Conservation (phyloP, 2,329 filamentous ascomycete species). For the Fusarium domesticum region DNA sequence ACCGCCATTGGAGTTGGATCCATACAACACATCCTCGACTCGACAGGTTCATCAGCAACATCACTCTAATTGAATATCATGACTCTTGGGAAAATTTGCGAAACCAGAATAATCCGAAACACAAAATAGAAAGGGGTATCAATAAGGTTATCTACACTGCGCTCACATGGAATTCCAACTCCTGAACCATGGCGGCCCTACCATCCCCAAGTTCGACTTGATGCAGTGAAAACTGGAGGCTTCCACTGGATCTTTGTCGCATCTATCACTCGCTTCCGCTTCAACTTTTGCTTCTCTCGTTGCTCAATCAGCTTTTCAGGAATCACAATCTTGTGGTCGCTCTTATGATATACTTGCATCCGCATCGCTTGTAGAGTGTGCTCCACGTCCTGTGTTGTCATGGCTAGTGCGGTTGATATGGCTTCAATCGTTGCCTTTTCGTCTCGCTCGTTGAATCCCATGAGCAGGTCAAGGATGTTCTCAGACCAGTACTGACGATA, state of each 20-base stretch:
- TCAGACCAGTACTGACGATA: slow-evolving; percentile 99
- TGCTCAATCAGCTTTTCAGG: slow-evolving; percentile 78
- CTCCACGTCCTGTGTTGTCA: slow-evolving; percentile 97
- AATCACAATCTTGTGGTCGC: slow-evolving; percentile 92
- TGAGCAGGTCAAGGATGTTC: slow-evolving; percentile 82
- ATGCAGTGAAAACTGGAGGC: slow-evolving; percentile 89
- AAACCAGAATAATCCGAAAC: too few relatives aligned
- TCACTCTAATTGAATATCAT: too few relatives aligned
- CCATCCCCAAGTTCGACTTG: slow-evolving; percentile 93
- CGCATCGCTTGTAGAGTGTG: slow-evolving; percentile 91
- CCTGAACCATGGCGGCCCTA: slow-evolving; percentile 37
- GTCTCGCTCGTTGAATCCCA: slow-evolving; percentile 65
- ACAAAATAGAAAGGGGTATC: slow-evolving; percentile 19
- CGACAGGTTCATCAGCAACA: too few relatives aligned
- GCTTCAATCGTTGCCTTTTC: slow-evolving; percentile 81
- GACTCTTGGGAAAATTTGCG: background rate
- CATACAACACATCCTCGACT: too few relatives aligned
- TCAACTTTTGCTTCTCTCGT: slow-evolving; percentile 75
- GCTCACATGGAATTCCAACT: slow-evolving; percentile 5
- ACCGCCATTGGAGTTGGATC: too few relatives aligned
- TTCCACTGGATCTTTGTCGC: slow-evolving; percentile 85
- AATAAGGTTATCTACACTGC: slow-evolving; percentile 15
- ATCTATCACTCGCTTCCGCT: slow-evolving; percentile 74
- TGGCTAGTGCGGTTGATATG: slow-evolving; percentile 74
- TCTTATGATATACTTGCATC: slow-evolving; percentile 94